phyloP scores from a whole-genome alignment of 1,284 basidiomycete genomes.

The Fomitopsis betulina region DNA sequence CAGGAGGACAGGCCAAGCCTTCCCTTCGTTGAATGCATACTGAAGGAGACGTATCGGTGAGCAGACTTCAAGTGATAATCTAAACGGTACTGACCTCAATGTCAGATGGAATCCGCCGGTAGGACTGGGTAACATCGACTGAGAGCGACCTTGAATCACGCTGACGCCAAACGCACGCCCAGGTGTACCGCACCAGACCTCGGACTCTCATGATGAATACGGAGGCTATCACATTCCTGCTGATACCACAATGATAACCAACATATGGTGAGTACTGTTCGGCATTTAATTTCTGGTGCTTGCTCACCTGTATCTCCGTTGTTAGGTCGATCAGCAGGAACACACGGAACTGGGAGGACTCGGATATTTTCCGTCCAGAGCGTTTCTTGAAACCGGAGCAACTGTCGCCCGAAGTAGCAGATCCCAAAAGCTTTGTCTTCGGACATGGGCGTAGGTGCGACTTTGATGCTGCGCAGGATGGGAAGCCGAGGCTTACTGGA shows the following conservation, averaged over 20 bases:
- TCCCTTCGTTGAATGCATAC: slow-evolving; percentile 31
- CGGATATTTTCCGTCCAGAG: neutral
- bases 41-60: slow-evolving; percentile 26
- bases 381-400: neutral
- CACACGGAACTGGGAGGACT: neutral
- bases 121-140: neutral
- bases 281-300: neutral
- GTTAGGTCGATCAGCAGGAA: neutral
- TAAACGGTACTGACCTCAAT: too few relatives aligned
- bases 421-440: neutral
- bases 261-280: neutral
- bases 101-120: neutral
- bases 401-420: neutral
- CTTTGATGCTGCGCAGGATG: neutral
- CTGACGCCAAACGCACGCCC: neutral
- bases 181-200: neutral
- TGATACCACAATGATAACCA: neutral
- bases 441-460: neutral
- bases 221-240: neutral
- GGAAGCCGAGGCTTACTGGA: too few relatives aligned
- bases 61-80: neutral
- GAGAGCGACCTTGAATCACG: neutral
- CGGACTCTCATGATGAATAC: neutral
- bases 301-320: neutral
- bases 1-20: slow-evolving; percentile 17